Evolutionary conservation across 208 protist species (phyloP), one percentile per base, ranked within the genome.

Genomic region (Naegleria gruberi): DNA sequence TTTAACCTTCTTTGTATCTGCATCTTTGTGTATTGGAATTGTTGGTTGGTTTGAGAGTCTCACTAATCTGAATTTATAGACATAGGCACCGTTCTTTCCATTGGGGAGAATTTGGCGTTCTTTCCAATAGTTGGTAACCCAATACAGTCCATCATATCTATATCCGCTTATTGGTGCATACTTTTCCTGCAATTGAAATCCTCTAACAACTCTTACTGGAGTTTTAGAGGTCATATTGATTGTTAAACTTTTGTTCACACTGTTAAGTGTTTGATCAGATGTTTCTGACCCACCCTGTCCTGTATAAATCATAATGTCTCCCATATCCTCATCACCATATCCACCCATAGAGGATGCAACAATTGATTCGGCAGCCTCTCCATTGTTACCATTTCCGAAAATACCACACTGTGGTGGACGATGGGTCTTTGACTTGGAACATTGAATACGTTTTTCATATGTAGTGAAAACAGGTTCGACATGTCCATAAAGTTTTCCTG

Each of bases 131-230:
- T 84, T 44, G 17, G 81, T 84, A 46, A 84, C 42, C 41, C 34
- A 84, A 45, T 84, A 84, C 42, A 84, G n/a, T 4, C 81, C 81
- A 45, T 84, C 81, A 84, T 84, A 84, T 45, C 81, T 17, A 26
- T 84, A 84, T 2, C 81, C 81, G 6, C 1, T 8, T 45, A 12
- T 34, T 84, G 81, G 81, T 7, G 81, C 30, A 84, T 44, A 84
- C 19, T 44, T 84, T 19, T 5, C n/a, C 30, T 44, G 12, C 44
- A 84, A 41, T 45, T 45, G 34, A 84, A 6, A 41, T 44, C 42
- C 42, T 84, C 81, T 44, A 17, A 84, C 42, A 46, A 84, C 41
- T 12, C 81, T 7, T 45, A 84, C 81, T 45, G 81, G 81, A 34
- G 44, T 84, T n/a, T 84, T 84, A 1, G 8, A 19, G 12, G 15